phyloP scores from a whole-genome alignment of 352 stramenopile genomes.

The Globisporangium cylindrosporum region DNA sequence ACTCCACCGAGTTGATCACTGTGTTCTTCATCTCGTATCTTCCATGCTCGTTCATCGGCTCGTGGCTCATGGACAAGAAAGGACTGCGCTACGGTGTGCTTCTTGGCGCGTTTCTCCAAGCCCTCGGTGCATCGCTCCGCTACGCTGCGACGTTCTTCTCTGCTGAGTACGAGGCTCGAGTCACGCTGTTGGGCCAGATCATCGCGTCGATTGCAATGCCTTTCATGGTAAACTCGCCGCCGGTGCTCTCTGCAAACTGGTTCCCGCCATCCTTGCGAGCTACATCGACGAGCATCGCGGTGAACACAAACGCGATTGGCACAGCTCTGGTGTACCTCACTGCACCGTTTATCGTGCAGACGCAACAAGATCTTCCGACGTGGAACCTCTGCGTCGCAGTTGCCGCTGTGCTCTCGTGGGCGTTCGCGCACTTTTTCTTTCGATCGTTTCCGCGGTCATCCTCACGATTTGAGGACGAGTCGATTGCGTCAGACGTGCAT shows the following conservation, averaged over 20 bases:
- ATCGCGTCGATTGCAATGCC: slow-evolving; percentile 64
- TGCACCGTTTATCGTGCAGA: slow-evolving; percentile 43
- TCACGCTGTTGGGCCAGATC: slow-evolving; percentile 55
- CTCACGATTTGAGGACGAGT: slow-evolving; percentile 26
- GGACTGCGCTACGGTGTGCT: too few relatives aligned
- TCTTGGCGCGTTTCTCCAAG: too few relatives aligned
- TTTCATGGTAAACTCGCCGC: slow-evolving; percentile 78
- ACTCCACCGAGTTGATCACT: too few relatives aligned
- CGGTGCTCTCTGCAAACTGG: slow-evolving; percentile 70
- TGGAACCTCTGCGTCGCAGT: slow-evolving; percentile 48
- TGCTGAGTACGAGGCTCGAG: slow-evolving; percentile 23
- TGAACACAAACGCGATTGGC: slow-evolving; percentile 71
- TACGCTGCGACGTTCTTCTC: slow-evolving; percentile 34
- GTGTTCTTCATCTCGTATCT: too few relatives aligned
- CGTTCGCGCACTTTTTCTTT: slow-evolving; percentile 30
- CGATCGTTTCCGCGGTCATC: slow-evolving; percentile 35
- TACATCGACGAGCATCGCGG: slow-evolving; percentile 60
- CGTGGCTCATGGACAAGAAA: too few relatives aligned
- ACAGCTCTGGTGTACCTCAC: slow-evolving; percentile 57
- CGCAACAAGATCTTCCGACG: slow-evolving; percentile 22
- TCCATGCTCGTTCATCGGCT: too few relatives aligned
- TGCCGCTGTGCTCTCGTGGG: slow-evolving; percentile 21
- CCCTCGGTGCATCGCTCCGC: slow-evolving; percentile 18
- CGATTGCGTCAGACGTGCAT: slow-evolving; percentile 45
- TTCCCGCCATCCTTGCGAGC: slow-evolving; percentile 59